Conservation (phyloP, 352 stramenopile species). For the Plasmopara muralis region DNA sequence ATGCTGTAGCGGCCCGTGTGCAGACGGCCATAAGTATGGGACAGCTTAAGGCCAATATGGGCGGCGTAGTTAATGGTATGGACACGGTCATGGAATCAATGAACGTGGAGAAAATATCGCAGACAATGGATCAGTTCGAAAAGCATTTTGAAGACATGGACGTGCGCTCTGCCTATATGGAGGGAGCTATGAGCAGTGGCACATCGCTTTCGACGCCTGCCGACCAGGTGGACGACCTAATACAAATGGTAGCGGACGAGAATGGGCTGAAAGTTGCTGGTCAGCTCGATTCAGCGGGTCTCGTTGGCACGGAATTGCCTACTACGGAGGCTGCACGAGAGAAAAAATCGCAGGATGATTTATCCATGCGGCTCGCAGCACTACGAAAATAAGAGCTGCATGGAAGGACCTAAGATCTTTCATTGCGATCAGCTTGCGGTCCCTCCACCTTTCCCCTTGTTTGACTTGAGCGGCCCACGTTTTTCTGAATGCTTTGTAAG, state of each 20-base stretch:
- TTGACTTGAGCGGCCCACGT: no score
- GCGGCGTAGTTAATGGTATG: slow-evolving; percentile 95
- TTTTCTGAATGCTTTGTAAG: no score
- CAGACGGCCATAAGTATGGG: slow-evolving; percentile 96
- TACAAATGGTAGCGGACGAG: slow-evolving; percentile 97
- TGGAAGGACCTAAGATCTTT: no score
- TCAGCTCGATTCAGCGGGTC: slow-evolving; percentile 89
- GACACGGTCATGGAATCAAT: slow-evolving; percentile 94
- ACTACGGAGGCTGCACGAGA: slow-evolving; percentile 60
- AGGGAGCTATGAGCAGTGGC: slow-evolving; percentile 94
- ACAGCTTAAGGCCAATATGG: slow-evolving; percentile 93
- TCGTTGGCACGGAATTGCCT: slow-evolving; percentile 70
- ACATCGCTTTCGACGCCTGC: slow-evolving; percentile 94
- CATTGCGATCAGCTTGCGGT: no score
- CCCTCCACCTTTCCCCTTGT: no score
- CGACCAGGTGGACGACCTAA: slow-evolving; percentile 96
- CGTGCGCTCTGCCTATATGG: slow-evolving; percentile 97
- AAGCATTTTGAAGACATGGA: slow-evolving; percentile 99
- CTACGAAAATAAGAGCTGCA: slow-evolving; percentile 49
- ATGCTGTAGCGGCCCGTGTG: slow-evolving; percentile 93
- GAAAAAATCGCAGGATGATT: slow-evolving; percentile 76
- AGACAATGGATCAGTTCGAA: slow-evolving; percentile 98
- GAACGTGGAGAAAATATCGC: slow-evolving; percentile 96
- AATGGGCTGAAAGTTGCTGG: slow-evolving; percentile 94
- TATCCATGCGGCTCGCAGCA: slow-evolving; percentile 76